phyloP scores from a whole-genome alignment of 2,329 filamentous ascomycete species.

The Phialophora expanda region DNA sequence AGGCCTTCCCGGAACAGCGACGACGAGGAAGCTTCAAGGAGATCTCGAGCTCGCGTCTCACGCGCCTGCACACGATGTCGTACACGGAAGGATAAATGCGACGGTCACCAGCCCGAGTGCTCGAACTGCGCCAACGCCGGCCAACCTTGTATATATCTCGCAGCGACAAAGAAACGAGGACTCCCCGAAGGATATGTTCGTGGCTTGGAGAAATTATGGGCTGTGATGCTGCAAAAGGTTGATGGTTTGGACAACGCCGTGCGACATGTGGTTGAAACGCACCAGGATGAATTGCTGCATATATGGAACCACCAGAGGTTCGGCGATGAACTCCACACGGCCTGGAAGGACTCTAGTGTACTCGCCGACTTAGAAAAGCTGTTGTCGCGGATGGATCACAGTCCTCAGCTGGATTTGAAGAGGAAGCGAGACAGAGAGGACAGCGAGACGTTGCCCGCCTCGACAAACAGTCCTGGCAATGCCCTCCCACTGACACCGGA shows the following conservation, averaged over 20 bases:
- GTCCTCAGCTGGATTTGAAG: conserved; percentile 41
- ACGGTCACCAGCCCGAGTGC: conserved; percentile 51
- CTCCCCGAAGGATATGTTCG: conserved; percentile 55
- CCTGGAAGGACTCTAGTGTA: conserved; percentile 52
- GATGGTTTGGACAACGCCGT: conserved; percentile 52
- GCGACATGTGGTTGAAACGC: conserved; percentile 46
- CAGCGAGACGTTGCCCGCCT: conserved; percentile 7
- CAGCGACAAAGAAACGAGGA: conserved; percentile 53
- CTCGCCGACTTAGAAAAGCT: conserved; percentile 50
- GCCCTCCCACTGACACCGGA: conserved; percentile 9
- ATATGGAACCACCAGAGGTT: conserved; percentile 49
- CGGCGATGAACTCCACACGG: conserved; percentile 51
- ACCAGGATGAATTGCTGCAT: conserved; percentile 45
- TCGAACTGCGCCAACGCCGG: conserved; percentile 49
- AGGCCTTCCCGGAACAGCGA: conserved; percentile 42
- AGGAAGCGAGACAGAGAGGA: conserved; percentile 44
- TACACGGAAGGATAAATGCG: conserved; percentile 48
- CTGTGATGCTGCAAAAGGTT: conserved; percentile 51
- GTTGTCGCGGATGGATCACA: conserved; percentile 45
- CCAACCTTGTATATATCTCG: conserved; percentile 52
- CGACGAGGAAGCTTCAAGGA: conserved; percentile 47
- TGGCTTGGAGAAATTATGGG: conserved; percentile 54
- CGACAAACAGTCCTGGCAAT: conserved; percentile 29
- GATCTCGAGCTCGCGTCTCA: conserved; percentile 52
- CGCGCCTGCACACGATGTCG: conserved; percentile 54